phyloP scores from a whole-genome alignment of 1,284 basidiomycete species.

The Ceratobasidium papillatum region DNA sequence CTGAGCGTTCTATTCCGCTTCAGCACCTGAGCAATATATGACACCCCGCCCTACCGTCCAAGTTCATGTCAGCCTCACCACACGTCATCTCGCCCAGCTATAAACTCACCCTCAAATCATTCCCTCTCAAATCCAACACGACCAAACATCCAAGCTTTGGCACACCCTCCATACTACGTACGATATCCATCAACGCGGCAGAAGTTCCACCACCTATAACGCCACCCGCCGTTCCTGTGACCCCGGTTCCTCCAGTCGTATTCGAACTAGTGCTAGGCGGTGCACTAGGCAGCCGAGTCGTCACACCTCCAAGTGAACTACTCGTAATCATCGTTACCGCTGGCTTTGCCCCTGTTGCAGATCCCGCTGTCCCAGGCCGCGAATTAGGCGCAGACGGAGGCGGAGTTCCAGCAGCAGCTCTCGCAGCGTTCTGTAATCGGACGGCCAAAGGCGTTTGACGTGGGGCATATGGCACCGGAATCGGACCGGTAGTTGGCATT shows the following conservation, averaged over 20 bases:
- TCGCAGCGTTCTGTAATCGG: constrained; percentile 44
- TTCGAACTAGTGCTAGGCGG: constrained; percentile 30
- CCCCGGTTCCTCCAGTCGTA: background rate
- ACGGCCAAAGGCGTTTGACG: constrained; percentile 25
- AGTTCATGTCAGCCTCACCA: constrained; percentile 29
- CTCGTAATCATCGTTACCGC: constrained; percentile 74
- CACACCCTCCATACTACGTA: constrained; percentile 82
- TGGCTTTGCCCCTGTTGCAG: background rate
- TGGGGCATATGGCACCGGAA: constrained; percentile 21
- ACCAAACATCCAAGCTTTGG: constrained; percentile 85
- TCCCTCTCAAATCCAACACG: constrained; percentile 90
- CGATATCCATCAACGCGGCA: constrained; percentile 77
- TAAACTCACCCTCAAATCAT: constrained; percentile 82
- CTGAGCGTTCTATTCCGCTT: constrained; percentile 96
- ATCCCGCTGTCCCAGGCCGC: constrained; percentile 36
- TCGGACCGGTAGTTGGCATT: background rate
- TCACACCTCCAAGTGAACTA: constrained; percentile 79
- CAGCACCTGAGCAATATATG: constrained; percentile 92
- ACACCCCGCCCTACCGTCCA: constrained; percentile 71
- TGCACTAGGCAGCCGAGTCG: constrained; percentile 58
- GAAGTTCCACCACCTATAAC: constrained; percentile 45
- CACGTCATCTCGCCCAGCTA: constrained; percentile 27
- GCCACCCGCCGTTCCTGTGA: constrained; percentile 46
- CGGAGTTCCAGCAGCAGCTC: constrained; percentile 22
- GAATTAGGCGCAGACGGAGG: constrained; percentile 9